Base-by-base conservation (phyloP, 495 filamentous ascomycete species). In the Talaromyces trachyspermus region DNA sequence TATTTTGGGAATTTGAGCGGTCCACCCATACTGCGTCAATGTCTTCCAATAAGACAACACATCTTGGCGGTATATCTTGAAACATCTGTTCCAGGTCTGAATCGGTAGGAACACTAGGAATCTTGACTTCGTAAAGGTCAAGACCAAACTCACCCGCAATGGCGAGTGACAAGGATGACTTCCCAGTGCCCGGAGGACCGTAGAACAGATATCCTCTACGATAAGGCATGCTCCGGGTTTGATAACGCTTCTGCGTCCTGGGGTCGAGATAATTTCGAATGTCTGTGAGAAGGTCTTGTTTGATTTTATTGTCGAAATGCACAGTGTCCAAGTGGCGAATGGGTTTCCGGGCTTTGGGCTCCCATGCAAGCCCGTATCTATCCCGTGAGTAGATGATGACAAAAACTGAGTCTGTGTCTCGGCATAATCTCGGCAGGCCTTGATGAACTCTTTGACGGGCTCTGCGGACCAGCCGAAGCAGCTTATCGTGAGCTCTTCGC, bases 321-420 rank as follows among this genome's bases (percentile, higher is more conserved):
- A 95, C 90, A 1, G 90, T 95, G 3, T 78, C 75, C 68, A 95
- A 80, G 2, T 88, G 83, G 17, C 89, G 70, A 10, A 44, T 44
- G 1, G 42, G 42, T 23, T 44, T 44, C 8, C 42, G 42, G 9
- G 42, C 27, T 44, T 32, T 44, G 1, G 42, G 42, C 25, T 44
- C 15, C 42, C 42, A 44, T 32, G 42, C 42, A n/a, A 44, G 42
- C 25, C 42, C 42, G 15, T 44, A 44, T 32, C 42, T n/a, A 14
- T 44, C 42, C 27, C 42, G n/a, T 32, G 42, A 29, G 24, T 44
- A 44, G 15, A 44, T 44, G 4, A 44, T 32, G 18, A 44, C 42
- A 6, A 44, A 14, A 44, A 44, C 12, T 44, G 42, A 23, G 42
- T 32, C 11, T 44, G 25, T 25, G 25, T 20, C 24, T 44, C 42